Conservation (phyloP, 2,329 filamentous ascomycete species). For the Phialemonium atrogriseum region DNA sequence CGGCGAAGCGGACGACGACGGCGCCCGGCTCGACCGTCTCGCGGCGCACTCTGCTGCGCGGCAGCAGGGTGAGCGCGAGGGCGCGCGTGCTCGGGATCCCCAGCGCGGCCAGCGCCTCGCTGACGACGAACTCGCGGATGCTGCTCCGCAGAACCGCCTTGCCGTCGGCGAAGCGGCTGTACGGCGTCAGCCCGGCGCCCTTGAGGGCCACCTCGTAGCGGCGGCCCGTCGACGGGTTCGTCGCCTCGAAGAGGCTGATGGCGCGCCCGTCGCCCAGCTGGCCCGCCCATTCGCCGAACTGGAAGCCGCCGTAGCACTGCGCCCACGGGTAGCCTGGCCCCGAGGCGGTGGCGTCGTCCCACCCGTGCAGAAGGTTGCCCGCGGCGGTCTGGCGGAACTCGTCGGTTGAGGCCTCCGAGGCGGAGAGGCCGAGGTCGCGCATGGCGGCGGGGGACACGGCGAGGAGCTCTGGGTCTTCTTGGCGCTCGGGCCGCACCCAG, state of each 20-base stretch:
- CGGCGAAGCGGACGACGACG: slow-evolving; percentile 84
- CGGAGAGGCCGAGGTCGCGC: slow-evolving; percentile 67
- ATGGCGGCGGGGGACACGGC: slow-evolving; percentile 73
- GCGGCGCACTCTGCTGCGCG: slow-evolving; percentile 62
- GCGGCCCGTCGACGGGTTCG: slow-evolving; percentile 59
- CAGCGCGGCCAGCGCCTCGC: slow-evolving; percentile 79
- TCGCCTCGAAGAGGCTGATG: slow-evolving; percentile 88
- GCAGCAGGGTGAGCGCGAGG: slow-evolving; percentile 70
- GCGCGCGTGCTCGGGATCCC: slow-evolving; percentile 82
- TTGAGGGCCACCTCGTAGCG: slow-evolving; percentile 92
- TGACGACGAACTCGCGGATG: slow-evolving; percentile 90
- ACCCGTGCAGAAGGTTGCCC: slow-evolving; percentile 76
- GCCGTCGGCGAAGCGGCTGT: slow-evolving; percentile 92
- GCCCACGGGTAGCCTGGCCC: slow-evolving; percentile 80
- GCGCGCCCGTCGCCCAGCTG: slow-evolving; percentile 92
- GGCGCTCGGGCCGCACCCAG: slow-evolving; percentile 74
- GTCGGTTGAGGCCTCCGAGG: slow-evolving; percentile 58
- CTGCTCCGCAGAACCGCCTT: slow-evolving; percentile 88
- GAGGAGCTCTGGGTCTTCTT: slow-evolving; percentile 68
- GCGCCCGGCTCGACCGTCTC: slow-evolving; percentile 84
- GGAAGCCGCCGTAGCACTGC: slow-evolving; percentile 87
- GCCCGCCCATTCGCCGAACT: slow-evolving; percentile 84
- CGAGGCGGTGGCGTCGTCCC: slow-evolving; percentile 48
- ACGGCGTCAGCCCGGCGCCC: slow-evolving; percentile 86
- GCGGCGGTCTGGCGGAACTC: slow-evolving; percentile 72